A percentile compares a stretch with the other conserved stretches of the same genome.
Conservation (phyloP, 2,329 filamentous ascomycete genomes). For the Aspergillus floridensis region DNA sequence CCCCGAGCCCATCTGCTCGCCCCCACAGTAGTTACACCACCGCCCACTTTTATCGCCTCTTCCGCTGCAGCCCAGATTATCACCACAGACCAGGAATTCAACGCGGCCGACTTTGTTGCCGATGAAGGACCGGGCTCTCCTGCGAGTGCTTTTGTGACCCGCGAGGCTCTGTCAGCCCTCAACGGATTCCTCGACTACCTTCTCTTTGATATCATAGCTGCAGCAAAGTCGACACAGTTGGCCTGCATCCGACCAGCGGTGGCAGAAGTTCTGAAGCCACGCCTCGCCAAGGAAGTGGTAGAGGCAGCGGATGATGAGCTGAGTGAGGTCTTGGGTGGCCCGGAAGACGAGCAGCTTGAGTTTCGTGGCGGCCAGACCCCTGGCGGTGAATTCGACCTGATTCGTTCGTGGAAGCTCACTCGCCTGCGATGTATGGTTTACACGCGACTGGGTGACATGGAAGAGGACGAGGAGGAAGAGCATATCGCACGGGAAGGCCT, state of each 20-base stretch:
- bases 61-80: constrained; percentile 89
- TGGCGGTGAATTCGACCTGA: constrained; percentile 75
- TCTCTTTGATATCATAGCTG: constrained; percentile 82
- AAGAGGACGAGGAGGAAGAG: constrained; percentile 93
- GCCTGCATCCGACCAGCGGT: constrained; percentile 75
- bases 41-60: constrained; percentile 81
- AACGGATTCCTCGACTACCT: constrained; percentile 94
- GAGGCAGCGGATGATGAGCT: constrained; percentile 82
- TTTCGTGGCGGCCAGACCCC: constrained; percentile 53
- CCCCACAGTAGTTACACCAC: constrained; percentile 70
- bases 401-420: constrained; percentile 90
- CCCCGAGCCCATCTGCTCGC: constrained; percentile 51
- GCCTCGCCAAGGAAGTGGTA: constrained; percentile 81
- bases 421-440: constrained; percentile 97
- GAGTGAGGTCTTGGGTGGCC: constrained; percentile 78
- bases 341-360: constrained; percentile 69
- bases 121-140: constrained; percentile 64
- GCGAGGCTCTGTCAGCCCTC: constrained; percentile 70
- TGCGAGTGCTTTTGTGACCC: constrained; percentile 70
- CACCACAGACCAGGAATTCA: constrained; percentile 78
- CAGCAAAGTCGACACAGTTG: constrained; percentile 74
- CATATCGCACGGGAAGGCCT: constrained; percentile 79
- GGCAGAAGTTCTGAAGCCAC: constrained; percentile 80
- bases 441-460: constrained; percentile 91
- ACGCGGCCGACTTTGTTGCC: constrained; percentile 67